phyloP scores from a whole-genome alignment of 2,329 filamentous ascomycete species.

The Colletotrichum neosansevieriae region DNA sequence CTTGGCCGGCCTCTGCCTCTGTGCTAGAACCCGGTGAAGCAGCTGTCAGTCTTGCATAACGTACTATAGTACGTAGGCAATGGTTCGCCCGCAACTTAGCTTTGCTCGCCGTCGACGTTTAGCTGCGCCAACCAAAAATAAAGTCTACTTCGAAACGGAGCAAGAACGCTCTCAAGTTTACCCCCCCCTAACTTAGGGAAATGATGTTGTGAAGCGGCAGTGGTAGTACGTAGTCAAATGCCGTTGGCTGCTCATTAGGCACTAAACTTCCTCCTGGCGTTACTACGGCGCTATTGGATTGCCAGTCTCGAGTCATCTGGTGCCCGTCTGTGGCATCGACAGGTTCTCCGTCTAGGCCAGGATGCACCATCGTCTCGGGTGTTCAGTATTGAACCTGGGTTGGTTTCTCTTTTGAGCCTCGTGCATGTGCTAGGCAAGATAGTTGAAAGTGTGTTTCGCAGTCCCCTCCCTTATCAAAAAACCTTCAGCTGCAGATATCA shows the following conservation, averaged over 20 bases:
- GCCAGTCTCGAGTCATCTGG: slow-evolving; percentile 17
- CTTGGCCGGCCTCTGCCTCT: slow-evolving; percentile 6
- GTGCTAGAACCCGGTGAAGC: slow-evolving; percentile 16
- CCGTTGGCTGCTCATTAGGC: slow-evolving; percentile 21
- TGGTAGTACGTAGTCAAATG: neutral
- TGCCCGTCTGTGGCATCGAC: neutral
- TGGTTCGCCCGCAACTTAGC: slow-evolving; percentile 20
- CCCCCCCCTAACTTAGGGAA: neutral
- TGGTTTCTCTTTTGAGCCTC: too few relatives aligned
- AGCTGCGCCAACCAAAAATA: slow-evolving; percentile 15
- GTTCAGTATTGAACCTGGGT: too few relatives aligned
- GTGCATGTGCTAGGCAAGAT: too few relatives aligned
- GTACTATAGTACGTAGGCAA: neutral
- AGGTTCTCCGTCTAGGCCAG: neutral
- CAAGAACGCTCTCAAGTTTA: slow-evolving; percentile 12
- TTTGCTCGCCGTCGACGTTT: slow-evolving; percentile 17
- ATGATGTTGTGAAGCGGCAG: neutral
- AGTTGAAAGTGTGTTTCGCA: too few relatives aligned
- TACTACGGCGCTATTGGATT: neutral
- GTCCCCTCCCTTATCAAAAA: too few relatives aligned
- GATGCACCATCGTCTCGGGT: too few relatives aligned
- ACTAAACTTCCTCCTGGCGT: slow-evolving; percentile 10
- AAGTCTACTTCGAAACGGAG: slow-evolving; percentile 29
- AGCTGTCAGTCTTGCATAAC: slow-evolving; percentile 34
- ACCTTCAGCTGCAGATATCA: too few relatives aligned